A percentile compares a stretch with the other conserved stretches of the same genome.
Conservation (phyloP, 768 basidiomycete species). For the Porphyrellus cyaneotinctus region DNA sequence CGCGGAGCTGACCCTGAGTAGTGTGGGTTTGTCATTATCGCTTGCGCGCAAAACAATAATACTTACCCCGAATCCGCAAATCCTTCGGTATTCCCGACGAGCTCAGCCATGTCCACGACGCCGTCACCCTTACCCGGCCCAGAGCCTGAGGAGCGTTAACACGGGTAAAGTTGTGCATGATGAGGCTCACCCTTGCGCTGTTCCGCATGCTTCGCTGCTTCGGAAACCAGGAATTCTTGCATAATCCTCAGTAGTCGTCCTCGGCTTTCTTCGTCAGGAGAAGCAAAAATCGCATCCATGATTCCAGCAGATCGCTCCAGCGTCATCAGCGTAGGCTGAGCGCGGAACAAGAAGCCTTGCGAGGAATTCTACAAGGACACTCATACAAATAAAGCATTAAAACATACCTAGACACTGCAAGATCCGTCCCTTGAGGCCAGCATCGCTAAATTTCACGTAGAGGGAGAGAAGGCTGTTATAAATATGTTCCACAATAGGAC, state of each 20-base stretch:
- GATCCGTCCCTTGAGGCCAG: slow-evolving; percentile 61
- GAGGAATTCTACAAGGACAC: background rate
- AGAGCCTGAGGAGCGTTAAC: slow-evolving; percentile 6
- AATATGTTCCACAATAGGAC: slow-evolving; percentile 77
- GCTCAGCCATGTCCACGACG: slow-evolving; percentile 84
- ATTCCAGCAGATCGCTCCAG: slow-evolving; percentile 70
- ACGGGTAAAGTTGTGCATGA: background rate
- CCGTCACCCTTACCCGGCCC: slow-evolving; percentile 25
- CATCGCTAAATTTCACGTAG: slow-evolving; percentile 61
- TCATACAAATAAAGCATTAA: background rate
- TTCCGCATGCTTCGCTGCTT: slow-evolving; percentile 71
- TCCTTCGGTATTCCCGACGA: slow-evolving; percentile 92
- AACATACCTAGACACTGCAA: slow-evolving; percentile 80
- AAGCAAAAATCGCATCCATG: slow-evolving; percentile 87
- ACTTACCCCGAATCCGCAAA: slow-evolving; percentile 95
- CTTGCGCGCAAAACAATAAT: background rate
- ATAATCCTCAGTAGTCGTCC: slow-evolving; percentile 80
- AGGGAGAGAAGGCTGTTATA: slow-evolving; percentile 69
- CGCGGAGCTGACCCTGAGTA: slow-evolving; percentile 81
- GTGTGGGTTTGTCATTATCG: background rate
- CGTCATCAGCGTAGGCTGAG: slow-evolving; percentile 89
- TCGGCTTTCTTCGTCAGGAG: slow-evolving; percentile 65
- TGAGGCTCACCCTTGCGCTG: slow-evolving; percentile 57
- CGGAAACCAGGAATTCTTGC: slow-evolving; percentile 85
- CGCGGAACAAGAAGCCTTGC: slow-evolving; percentile 85